phyloP scores from a whole-genome alignment of 768 basidiomycete genomes.

The Russula griseocarnosa region DNA sequence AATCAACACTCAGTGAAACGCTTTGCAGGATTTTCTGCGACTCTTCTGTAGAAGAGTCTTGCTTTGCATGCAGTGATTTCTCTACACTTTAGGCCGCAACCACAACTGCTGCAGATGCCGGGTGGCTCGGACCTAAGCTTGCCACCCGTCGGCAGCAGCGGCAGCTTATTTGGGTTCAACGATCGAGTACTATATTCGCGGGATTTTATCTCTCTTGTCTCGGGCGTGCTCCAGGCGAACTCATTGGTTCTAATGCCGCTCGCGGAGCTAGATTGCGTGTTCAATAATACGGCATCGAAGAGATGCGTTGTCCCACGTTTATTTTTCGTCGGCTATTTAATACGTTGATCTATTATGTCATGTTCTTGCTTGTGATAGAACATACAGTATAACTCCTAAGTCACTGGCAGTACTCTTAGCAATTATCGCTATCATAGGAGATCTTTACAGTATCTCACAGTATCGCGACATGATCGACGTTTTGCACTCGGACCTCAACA shows the following conservation, averaged over 20 bases:
- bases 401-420: no score
- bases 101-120: no score
- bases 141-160: constrained; percentile 1
- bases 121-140: no score
- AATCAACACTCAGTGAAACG: no score
- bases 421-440: no score
- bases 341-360: not conserved
- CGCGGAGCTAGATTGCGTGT: constrained; percentile 67
- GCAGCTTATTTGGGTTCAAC: constrained; percentile 45
- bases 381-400: no score
- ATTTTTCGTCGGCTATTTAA: not conserved
- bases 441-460: no score
- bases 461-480: constrained; percentile 74
- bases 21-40: no score
- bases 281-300: constrained; percentile 70
- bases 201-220: constrained; percentile 67
- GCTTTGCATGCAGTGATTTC: rapidly evolving
- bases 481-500: constrained; percentile 65
- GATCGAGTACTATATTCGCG: constrained; percentile 61
- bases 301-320: constrained; percentile 45
- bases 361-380: constrained; percentile 37
- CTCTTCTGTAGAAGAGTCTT: no score
- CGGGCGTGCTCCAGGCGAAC: constrained; percentile 43
- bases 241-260: constrained; percentile 84
- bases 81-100: no score